phyloP scores from a whole-genome alignment of 257 asterid genomes.

The Capsicum baccatum region DNA sequence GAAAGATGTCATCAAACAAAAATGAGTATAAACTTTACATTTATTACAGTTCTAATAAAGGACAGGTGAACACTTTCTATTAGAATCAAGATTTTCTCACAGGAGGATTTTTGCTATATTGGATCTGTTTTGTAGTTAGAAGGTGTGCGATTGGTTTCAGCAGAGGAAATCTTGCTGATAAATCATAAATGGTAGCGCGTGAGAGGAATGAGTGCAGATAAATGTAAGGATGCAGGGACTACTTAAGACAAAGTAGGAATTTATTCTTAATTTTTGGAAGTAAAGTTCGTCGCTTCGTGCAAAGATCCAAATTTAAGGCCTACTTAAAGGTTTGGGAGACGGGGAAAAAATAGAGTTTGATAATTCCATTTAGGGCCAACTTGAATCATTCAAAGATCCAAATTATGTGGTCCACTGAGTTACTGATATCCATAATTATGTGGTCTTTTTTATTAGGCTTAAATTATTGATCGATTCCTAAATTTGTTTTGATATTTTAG shows the following conservation, averaged over 20 bases:
- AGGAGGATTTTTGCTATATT: background rate
- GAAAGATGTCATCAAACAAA: background rate
- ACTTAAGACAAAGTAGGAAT: background rate
- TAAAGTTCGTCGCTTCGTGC: too few species aligned
- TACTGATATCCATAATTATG: too few species aligned
- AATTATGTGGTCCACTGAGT: too few species aligned
- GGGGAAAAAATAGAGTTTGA: too few species aligned
- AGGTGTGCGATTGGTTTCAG: background rate
- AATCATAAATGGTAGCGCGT: background rate
- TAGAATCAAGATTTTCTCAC: background rate
- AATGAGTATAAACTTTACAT: background rate
- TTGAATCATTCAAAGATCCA: too few species aligned
- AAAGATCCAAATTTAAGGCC: too few species aligned
- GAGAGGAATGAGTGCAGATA: background rate
- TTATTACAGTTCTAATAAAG: background rate
- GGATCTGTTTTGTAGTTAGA: background rate
- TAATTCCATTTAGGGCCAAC: too few species aligned
- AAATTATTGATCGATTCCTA: too few species aligned
- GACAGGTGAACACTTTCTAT: background rate
- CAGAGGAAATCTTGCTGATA: background rate
- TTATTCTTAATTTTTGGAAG: too few species aligned
- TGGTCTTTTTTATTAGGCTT: too few species aligned
- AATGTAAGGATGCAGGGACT: background rate
- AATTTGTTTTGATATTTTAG: too few species aligned
- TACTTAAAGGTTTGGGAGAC: too few species aligned